Percentiles rank a stretch among this genome's conserved stretches.
Evolutionary conservation across 2,329 filamentous ascomycete genomes (phyloP).

Genomic region (Aureobasidium vineae): DNA sequence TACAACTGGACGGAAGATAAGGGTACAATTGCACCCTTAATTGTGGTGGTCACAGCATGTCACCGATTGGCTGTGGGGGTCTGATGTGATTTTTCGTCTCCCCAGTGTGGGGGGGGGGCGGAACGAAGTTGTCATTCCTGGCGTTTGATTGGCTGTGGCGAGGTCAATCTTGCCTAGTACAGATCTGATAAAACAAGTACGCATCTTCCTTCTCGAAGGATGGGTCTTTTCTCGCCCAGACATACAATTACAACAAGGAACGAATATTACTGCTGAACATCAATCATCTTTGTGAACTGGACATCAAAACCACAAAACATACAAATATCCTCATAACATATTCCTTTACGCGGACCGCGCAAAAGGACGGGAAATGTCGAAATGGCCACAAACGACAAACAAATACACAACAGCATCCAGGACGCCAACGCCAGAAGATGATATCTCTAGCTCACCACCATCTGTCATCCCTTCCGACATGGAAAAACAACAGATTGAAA

Average conservation of each 20-base stretch:
- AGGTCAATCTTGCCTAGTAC: neutral
- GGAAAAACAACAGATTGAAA: constrained; percentile 23
- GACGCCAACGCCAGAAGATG: neutral
- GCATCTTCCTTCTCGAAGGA: neutral
- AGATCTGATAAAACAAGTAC: constrained; percentile 1
- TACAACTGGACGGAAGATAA: too few relatives aligned
- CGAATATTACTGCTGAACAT: too few relatives aligned
- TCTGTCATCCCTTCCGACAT: neutral
- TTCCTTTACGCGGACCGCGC: too few relatives aligned
- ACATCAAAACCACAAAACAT: too few relatives aligned
- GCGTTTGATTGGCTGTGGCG: constrained; percentile 12
- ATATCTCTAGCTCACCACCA: neutral
- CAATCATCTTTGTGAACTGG: too few relatives aligned
- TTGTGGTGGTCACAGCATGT: neutral
- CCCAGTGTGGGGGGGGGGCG: neutral
- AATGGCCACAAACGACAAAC: neutral
- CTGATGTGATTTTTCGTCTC: neutral
- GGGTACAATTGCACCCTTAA: too few relatives aligned
- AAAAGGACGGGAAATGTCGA: neutral
- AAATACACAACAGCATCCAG: too few relatives aligned
- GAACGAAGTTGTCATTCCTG: neutral
- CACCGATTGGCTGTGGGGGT: constrained; percentile 2
- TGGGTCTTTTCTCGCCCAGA: too few relatives aligned
- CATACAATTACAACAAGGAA: too few relatives aligned
- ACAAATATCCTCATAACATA: too few relatives aligned